These are phyloP conservation scores for Lachnellula cervina DNA, from an alignment of 2,329 filamentous ascomycete genomes.

Conservation along the genomic window DNA sequence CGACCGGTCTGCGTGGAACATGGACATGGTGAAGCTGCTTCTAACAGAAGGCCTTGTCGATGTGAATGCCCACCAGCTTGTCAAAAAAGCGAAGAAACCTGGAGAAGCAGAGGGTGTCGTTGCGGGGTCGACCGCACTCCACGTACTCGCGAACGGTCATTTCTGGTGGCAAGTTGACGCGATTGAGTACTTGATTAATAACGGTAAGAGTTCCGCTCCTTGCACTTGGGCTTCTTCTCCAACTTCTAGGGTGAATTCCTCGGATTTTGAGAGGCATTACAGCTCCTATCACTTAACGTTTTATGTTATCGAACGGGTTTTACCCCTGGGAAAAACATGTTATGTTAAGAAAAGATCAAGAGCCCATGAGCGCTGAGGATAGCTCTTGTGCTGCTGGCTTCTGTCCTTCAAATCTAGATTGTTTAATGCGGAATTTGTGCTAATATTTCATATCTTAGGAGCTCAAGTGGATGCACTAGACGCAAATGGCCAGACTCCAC, in stretches of 20 bases:
- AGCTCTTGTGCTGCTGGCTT: no score
- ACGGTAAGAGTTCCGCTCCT: not conserved
- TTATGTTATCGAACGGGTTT: no score
- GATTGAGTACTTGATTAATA: not conserved
- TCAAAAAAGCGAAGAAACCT: not conserved
- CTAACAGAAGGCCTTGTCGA: not conserved
- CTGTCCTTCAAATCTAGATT: no score
- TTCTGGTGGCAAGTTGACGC: conserved; percentile 1
- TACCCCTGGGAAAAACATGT: no score
- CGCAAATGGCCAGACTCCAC: not conserved
- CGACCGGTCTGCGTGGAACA: not conserved
- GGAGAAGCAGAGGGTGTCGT: not conserved
- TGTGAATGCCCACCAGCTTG: not conserved
- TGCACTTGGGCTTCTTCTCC: no score
- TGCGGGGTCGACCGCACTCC: not conserved
- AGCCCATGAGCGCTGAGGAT: no score
- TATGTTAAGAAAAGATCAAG: no score
- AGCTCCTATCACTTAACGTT: no score
- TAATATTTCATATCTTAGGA: not conserved
- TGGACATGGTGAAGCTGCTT: not conserved
- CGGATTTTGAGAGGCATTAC: no score
- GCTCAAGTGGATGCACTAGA: not conserved
- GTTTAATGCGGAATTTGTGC: not conserved
- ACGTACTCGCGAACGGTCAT: not conserved
- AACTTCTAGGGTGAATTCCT: no score